Evolutionary conservation across 495 filamentous ascomycete species (phyloP), one percentile per base, ranked within the genome.

Genomic region (Rusavskia elegans): DNA sequence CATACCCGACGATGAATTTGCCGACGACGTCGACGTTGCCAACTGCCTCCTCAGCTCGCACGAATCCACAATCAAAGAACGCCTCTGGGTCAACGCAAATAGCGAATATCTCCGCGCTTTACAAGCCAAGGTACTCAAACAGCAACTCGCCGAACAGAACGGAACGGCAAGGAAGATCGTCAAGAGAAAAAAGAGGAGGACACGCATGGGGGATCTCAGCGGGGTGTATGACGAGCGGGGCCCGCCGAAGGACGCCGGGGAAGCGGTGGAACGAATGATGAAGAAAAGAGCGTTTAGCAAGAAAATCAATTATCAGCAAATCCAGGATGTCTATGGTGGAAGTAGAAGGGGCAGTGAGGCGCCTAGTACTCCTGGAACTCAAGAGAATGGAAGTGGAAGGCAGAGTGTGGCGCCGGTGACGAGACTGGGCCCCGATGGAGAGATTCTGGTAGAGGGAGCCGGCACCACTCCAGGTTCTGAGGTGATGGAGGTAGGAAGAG

Each of bases 31-130:
- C 0, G 92, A 98, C 64, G 85, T 97, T 21, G 62, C 68, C 50
- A 78, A 82, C 56, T 94, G 87, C 65, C 63, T 84, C 39, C 75
- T 96, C n/a, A 70, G 71, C 0, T 72, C 77, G 6, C 70, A 70
- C 2, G 90, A 97, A 65, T 71, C 79, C 2, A 72, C 73, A 5
- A 72, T 89, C 56, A 95, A 95, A 61, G 87, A 94, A 63, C 72
- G 74, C 42, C 85, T 97, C 50, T 98, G 92, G 92, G 76, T 88
- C n/a, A 84, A 89, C 54, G 79, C 86, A 57, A 96, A 97, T 66
- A 84, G 87, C 59, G 85, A 90, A 50, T 98, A 85, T 67, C 72
- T 98, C 37, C 83, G 89, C 5, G 74, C 78, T 21, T 78, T 89
- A 63, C 86, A 95, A 63, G 77, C 81, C 45, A 90, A 88, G 64